These are phyloP conservation scores for Isoetes taiwanensis DNA, from an alignment of 75 land plant genomes.

Conservation along the genomic window DNA sequence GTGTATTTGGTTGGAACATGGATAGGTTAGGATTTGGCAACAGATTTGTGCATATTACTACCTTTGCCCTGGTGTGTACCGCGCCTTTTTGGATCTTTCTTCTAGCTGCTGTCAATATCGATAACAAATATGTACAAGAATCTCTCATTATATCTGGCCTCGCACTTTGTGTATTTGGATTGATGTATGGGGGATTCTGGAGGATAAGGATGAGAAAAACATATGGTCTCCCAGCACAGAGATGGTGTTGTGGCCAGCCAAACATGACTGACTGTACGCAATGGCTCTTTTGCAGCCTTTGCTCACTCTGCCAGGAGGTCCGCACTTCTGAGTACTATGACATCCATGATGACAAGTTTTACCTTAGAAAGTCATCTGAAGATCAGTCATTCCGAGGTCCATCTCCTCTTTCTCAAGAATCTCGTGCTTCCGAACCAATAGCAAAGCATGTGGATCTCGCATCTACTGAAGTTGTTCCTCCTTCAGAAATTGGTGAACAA, in stretches of 20 bases:
- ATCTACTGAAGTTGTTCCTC: too few species aligned
- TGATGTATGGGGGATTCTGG: conserved; percentile 89
- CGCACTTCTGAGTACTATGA: conserved; percentile 63
- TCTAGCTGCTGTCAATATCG: conserved; percentile 57
- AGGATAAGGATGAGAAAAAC: conserved; percentile 73
- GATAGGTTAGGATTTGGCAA: conserved; percentile 93
- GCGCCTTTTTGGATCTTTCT: conserved; percentile 72
- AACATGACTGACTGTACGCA: conserved; percentile 58
- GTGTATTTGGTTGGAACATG: conserved; percentile 93
- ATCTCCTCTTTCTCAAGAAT: too few species aligned
- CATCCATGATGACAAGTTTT: conserved; percentile 39
- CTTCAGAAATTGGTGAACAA: too few species aligned
- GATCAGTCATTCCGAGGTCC: too few species aligned
- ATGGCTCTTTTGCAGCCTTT: conserved; percentile 79
- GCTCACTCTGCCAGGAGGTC: conserved; percentile 87
- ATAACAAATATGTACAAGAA: conserved; percentile 36
- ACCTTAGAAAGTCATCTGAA: too few species aligned
- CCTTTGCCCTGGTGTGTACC: conserved; percentile 62
- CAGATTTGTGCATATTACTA: conserved; percentile 75
- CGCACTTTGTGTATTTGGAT: conserved; percentile 56
- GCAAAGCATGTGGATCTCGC: too few species aligned
- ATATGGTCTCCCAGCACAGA: conserved; percentile 44
- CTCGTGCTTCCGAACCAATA: too few species aligned
- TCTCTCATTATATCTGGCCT: conserved; percentile 41
- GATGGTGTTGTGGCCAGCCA: conserved; percentile 42